Percentiles rank a stretch among this genome's conserved stretches.
phyloP scores from a whole-genome alignment of 129 eudicot genomes.

The Tagetes patula region DNA sequence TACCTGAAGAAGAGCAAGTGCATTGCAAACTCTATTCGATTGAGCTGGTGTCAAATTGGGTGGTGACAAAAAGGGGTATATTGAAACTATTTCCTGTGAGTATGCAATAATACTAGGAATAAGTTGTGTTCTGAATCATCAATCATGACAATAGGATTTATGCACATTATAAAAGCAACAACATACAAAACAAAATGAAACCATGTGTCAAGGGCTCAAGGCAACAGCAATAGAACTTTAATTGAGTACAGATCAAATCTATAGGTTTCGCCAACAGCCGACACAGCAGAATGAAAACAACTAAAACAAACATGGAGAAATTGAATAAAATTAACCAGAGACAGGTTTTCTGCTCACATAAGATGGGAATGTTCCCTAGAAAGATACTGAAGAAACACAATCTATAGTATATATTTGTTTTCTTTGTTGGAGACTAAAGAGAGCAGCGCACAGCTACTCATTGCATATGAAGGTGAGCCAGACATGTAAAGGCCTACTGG shows the following conservation, averaged over 20 bases:
- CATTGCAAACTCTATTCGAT: conserved; percentile 86
- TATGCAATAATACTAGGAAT: conserved; percentile 15
- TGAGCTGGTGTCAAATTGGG: conserved; percentile 85
- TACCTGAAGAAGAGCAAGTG: conserved; percentile 91
- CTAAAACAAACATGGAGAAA: neutral
- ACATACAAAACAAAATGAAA: neutral
- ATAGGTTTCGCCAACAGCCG: neutral
- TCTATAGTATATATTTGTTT: neutral
- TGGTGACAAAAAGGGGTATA: conserved; percentile 78
- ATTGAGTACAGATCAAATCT: conserved; percentile 1
- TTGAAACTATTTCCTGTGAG: conserved; percentile 82
- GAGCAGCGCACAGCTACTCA: neutral
- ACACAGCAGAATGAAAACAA: neutral
- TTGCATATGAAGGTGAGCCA: neutral
- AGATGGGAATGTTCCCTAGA: neutral
- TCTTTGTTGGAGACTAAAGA: neutral
- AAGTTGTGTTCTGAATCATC: neutral
- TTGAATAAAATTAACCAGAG: neutral
- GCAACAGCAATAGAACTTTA: conserved; percentile 8
- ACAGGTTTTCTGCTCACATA: conserved; percentile 12
- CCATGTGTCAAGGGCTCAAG: conserved; percentile 5
- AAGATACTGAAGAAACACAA: neutral
- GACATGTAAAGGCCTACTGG: too few relatives aligned
- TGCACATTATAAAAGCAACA: neutral
- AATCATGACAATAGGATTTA: neutral